These are phyloP conservation scores for Trichomonas tenax DNA, from an alignment of 208 protist genomes.

Conservation along the genomic window DNA sequence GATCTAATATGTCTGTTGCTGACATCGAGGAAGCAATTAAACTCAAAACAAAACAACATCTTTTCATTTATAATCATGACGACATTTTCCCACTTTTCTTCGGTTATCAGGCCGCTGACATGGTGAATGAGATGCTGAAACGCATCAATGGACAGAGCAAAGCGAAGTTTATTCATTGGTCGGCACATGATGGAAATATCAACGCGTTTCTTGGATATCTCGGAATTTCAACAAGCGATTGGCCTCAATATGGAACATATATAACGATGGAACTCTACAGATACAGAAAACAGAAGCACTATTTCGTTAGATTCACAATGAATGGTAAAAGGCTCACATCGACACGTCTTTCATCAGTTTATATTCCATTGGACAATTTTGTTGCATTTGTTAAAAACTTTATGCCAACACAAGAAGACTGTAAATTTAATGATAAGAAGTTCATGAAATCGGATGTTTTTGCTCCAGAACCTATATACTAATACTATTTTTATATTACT, in stretches of 20 bases:
- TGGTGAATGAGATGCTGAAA: background rate
- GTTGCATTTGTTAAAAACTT: background rate
- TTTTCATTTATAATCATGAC: background rate
- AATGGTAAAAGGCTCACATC: background rate
- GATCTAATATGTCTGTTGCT: background rate
- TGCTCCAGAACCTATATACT: background rate
- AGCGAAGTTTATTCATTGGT: background rate
- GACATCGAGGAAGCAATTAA: background rate
- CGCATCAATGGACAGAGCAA: background rate
- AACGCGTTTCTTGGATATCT: background rate
- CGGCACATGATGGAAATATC: slow-evolving; percentile 13
- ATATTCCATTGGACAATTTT: background rate
- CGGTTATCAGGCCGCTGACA: background rate
- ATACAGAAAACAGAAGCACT: background rate
- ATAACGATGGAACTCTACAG: background rate
- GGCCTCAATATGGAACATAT: background rate
- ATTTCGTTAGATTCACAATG: background rate
- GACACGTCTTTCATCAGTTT: background rate
- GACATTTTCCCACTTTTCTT: background rate
- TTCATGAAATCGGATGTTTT: background rate
- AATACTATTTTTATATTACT: no score
- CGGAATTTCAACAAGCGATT: background rate
- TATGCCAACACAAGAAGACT: background rate
- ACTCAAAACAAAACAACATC: background rate
- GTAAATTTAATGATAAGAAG: background rate